These are phyloP conservation scores for Diutina mesorugosa DNA, from an alignment of 1,139 yeast species.

Conservation along the genomic window DNA sequence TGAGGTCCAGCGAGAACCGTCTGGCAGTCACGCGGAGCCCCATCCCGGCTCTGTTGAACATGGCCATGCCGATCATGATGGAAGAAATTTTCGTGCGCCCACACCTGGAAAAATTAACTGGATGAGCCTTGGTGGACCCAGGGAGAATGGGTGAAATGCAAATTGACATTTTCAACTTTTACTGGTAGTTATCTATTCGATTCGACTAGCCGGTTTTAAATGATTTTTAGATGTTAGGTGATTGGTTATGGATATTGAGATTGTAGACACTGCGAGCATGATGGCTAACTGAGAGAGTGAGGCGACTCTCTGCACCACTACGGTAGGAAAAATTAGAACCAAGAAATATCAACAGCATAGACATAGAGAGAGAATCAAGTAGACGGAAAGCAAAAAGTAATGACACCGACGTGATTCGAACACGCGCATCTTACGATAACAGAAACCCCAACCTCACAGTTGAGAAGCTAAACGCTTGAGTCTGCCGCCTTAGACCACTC, in stretches of 20 bases:
- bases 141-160: no score
- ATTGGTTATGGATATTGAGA: background rate
- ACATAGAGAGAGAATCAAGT: no score
- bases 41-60: background rate
- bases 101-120: background rate
- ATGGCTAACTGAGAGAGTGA: no score
- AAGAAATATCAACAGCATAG: no score
- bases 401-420: background rate
- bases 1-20: slow-evolving; percentile 6
- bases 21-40: background rate
- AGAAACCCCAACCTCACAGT: background rate
- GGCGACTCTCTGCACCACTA: background rate
- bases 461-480: background rate
- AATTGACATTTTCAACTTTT: no score
- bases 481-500: background rate
- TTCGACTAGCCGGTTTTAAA: no score
- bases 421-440: background rate
- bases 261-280: no score
- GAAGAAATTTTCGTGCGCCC: background rate
- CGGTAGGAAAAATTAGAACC: no score
- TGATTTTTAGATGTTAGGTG: background rate
- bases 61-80: background rate
- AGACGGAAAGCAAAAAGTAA: background rate
- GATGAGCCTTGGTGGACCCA: background rate
- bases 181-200: no score